A percentile compares a stretch with the other conserved stretches of the same genome.
These are phyloP conservation scores for Physcia stellaris DNA, from an alignment of 495 filamentous ascomycete species.

Conservation along the genomic window DNA sequence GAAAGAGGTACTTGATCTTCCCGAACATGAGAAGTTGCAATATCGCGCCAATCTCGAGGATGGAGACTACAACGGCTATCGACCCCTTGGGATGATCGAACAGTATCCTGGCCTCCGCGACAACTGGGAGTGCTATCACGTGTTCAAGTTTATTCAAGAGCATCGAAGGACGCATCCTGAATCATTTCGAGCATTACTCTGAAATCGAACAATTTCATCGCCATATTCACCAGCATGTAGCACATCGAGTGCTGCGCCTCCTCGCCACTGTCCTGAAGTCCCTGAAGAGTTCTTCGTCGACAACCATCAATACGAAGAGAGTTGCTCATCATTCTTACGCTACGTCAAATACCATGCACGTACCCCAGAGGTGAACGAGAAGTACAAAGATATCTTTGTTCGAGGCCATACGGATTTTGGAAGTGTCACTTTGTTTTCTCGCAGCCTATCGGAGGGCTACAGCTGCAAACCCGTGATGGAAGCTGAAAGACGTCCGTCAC, in stretches of 20 bases:
- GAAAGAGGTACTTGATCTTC: slow-evolving; percentile 39
- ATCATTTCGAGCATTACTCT: slow-evolving; percentile 23
- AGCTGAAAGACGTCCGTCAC: slow-evolving; percentile 35
- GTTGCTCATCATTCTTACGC: slow-evolving; percentile 32
- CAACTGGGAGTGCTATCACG: slow-evolving; percentile 42
- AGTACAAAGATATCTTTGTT: slow-evolving; percentile 26
- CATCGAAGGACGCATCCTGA: slow-evolving; percentile 29
- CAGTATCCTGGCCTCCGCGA: slow-evolving; percentile 27
- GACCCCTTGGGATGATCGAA: slow-evolving; percentile 18
- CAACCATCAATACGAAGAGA: slow-evolving; percentile 35
- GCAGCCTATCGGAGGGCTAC: slow-evolving; percentile 41
- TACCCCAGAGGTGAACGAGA: slow-evolving; percentile 29
- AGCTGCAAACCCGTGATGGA: slow-evolving; percentile 31
- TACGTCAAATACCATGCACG: slow-evolving; percentile 42
- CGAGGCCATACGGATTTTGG: slow-evolving; percentile 41
- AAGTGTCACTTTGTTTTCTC: slow-evolving; percentile 39
- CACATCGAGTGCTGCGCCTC: slow-evolving; percentile 30
- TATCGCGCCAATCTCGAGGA: slow-evolving; percentile 32
- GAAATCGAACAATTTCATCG: slow-evolving; percentile 35
- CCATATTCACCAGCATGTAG: slow-evolving; percentile 32
- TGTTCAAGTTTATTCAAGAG: slow-evolving; percentile 37
- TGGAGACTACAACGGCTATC: slow-evolving; percentile 30
- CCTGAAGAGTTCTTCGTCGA: slow-evolving; percentile 36
- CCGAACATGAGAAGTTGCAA: slow-evolving; percentile 39
- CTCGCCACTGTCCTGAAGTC: slow-evolving; percentile 38